Evolutionary conservation across 2,329 filamentous ascomycete species (phyloP).

Genomic region (Claviceps spartinae): DNA sequence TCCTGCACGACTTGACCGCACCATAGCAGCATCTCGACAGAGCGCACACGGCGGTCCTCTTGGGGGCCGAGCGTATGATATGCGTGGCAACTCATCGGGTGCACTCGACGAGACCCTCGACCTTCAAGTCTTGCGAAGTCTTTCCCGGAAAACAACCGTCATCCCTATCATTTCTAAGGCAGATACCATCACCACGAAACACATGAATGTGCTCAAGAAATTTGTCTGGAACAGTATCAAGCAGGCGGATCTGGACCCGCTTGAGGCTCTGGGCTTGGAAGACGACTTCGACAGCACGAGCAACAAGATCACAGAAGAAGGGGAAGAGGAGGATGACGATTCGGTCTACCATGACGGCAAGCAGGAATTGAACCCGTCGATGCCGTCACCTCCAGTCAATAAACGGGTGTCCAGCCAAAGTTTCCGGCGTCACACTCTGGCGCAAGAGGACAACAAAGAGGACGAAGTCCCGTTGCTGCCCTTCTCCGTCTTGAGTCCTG

Average conservation of each 20-base stretch:
- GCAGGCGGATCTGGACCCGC: constrained; percentile 70
- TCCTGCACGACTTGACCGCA: constrained; percentile 71
- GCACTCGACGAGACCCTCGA: constrained; percentile 81
- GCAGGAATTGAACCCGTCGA: constrained; percentile 16
- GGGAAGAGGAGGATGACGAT: constrained; percentile 30
- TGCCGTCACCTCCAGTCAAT: constrained; percentile 23
- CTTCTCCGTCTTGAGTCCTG: constrained; percentile 85
- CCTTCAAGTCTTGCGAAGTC: constrained; percentile 71
- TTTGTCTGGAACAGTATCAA: constrained; percentile 82
- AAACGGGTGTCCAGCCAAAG: constrained; percentile 35
- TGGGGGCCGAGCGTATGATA: constrained; percentile 29
- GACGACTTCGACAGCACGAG: constrained; percentile 53
- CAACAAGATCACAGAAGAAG: constrained; percentile 39
- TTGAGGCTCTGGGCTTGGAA: constrained; percentile 74
- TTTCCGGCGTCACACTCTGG: constrained; percentile 28
- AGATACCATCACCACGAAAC: constrained; percentile 86
- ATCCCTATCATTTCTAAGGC: constrained; percentile 94
- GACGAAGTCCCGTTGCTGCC: constrained; percentile 61
- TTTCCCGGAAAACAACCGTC: constrained; percentile 88
- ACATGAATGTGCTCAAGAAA: constrained; percentile 87
- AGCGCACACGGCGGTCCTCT: constrained; percentile 37
- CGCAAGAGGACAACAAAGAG: constrained; percentile 31
- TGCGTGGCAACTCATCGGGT: constrained; percentile 36
- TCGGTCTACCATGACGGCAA: constrained; percentile 11
- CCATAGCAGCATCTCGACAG: constrained; percentile 54